phyloP scores from a whole-genome alignment of 2,329 filamentous ascomycete genomes.

The Beauveria sp. region DNA sequence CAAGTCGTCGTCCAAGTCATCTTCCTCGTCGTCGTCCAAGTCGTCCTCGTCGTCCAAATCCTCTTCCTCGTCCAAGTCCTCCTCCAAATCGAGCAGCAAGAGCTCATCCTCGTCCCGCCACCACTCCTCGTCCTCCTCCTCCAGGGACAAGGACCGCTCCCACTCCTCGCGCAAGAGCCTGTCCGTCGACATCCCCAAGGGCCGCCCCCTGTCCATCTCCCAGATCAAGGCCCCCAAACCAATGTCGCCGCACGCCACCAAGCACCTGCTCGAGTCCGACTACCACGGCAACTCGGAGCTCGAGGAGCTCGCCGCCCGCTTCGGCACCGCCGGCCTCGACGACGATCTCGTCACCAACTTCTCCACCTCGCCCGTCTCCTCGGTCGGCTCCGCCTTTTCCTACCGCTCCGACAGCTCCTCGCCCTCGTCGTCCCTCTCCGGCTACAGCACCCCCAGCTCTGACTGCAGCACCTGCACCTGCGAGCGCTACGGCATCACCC shows the following conservation, averaged over 20 bases:
- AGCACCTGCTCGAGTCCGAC: constrained; percentile 75
- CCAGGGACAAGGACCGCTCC: constrained; percentile 32
- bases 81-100: constrained; percentile 33
- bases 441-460: constrained; percentile 71
- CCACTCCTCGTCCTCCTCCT: constrained; percentile 29
- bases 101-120: constrained; percentile 36
- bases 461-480: constrained; percentile 79
- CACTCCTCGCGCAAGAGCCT: constrained; percentile 39
- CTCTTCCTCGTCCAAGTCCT: constrained; percentile 29
- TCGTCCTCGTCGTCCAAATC: constrained; percentile 34
- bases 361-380: constrained; percentile 53
- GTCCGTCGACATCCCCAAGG: constrained; percentile 69
- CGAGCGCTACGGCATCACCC: constrained; percentile 94
- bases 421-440: constrained; percentile 64
- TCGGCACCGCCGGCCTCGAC: constrained; percentile 54
- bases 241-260: constrained; percentile 77
- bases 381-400: constrained; percentile 62
- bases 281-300: constrained; percentile 66
- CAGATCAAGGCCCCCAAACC: constrained; percentile 90
- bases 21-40: constrained; percentile 35
- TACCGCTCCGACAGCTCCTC: constrained; percentile 68
- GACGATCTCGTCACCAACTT: constrained; percentile 49
- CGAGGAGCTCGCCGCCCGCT: constrained; percentile 72
- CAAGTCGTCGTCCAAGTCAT: constrained; percentile 29
- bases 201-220: constrained; percentile 78